Percentiles rank a stretch among this genome's conserved stretches.
These are phyloP conservation scores for Zea luxurians DNA, from an alignment of 176 grass and related monocot species.

Conservation along the genomic window DNA sequence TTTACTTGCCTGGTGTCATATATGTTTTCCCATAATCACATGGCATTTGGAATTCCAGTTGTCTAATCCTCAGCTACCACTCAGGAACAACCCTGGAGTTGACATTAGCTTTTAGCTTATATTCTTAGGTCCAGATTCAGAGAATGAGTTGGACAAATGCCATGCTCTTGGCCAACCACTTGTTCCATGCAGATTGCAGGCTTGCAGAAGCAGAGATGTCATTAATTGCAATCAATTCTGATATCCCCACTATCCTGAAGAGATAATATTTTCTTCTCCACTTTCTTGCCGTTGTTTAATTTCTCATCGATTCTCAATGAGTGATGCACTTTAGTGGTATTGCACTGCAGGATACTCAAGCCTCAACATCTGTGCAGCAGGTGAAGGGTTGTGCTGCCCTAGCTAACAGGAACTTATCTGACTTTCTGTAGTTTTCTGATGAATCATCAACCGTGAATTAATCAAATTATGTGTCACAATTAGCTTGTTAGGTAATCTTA, in stretches of 20 bases:
- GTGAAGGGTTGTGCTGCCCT: constrained; percentile 26
- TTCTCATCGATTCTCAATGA: constrained; percentile 1
- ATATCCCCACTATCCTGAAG: constrained; percentile 34
- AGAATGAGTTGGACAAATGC: constrained; percentile 36
- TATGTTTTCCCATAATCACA: constrained; percentile 34
- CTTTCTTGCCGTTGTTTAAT: neutral
- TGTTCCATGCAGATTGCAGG: constrained; percentile 35
- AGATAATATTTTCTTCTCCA: constrained; percentile 37
- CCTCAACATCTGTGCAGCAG: constrained; percentile 41
- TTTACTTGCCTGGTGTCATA: constrained; percentile 10
- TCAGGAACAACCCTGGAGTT: constrained; percentile 31
- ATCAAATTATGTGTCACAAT: constrained; percentile 19
- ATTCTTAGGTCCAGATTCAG: constrained; percentile 21
- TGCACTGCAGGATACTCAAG: neutral
- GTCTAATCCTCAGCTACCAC: constrained; percentile 15
- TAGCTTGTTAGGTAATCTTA: constrained; percentile 25
- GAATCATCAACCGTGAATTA: constrained; percentile 15
- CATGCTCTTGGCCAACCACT: constrained; percentile 41
- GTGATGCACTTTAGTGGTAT: neutral
- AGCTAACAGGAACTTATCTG: constrained; percentile 21
- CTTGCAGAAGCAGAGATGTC: constrained; percentile 7
- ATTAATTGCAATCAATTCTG: constrained; percentile 31
- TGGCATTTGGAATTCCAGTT: constrained; percentile 20
- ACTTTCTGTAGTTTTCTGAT: constrained; percentile 2
- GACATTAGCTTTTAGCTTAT: constrained; percentile 10